A percentile compares a stretch with the other conserved stretches of the same genome.
Evolutionary conservation across 1,284 basidiomycete species (phyloP).

Genomic region (Pseudozyma pruni): DNA sequence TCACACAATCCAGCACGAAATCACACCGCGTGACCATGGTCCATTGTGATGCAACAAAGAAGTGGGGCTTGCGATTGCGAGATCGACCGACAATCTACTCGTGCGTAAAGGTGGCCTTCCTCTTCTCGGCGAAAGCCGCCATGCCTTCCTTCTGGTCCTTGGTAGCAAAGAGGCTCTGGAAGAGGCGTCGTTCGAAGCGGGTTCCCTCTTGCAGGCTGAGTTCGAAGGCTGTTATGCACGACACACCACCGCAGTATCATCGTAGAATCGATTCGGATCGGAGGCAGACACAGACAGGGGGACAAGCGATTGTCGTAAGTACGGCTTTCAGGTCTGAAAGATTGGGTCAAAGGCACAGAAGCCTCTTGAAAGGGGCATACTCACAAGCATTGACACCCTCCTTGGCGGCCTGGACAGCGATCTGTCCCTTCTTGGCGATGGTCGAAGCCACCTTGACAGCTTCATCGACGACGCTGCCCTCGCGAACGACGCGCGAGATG

Average conservation of each 20-base stretch:
- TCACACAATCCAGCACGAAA: conserved; percentile 6
- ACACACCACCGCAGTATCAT: no score
- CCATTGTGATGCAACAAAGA: no score
- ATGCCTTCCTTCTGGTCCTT: conserved; percentile 98
- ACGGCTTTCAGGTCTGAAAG: no score
- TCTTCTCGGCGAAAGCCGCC: conserved; percentile 96
- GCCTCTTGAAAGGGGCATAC: conserved; percentile 62
- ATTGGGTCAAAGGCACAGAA: not conserved
- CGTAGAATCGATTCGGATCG: no score
- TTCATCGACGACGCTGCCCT: conserved; percentile 82
- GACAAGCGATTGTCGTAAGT: no score
- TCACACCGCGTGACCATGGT: conserved; percentile 20
- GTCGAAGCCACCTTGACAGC: conserved; percentile 83
- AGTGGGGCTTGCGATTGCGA: no score
- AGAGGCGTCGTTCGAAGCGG: conserved; percentile 86
- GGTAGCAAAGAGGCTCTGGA: conserved; percentile 93
- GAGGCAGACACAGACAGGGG: no score
- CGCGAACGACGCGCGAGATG: conserved; percentile 79
- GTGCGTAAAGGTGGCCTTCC: conserved; percentile 72
- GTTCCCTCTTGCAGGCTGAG: conserved; percentile 84
- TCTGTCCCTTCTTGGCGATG: conserved; percentile 84
- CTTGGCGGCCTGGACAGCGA: conserved; percentile 90
- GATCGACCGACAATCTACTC: conserved; percentile 37
- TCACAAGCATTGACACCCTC: conserved; percentile 91
- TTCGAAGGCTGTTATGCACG: conserved; percentile 74